Conservation (phyloP, 2,329 filamentous ascomycete species). For the Graphilbum sp. region DNA sequence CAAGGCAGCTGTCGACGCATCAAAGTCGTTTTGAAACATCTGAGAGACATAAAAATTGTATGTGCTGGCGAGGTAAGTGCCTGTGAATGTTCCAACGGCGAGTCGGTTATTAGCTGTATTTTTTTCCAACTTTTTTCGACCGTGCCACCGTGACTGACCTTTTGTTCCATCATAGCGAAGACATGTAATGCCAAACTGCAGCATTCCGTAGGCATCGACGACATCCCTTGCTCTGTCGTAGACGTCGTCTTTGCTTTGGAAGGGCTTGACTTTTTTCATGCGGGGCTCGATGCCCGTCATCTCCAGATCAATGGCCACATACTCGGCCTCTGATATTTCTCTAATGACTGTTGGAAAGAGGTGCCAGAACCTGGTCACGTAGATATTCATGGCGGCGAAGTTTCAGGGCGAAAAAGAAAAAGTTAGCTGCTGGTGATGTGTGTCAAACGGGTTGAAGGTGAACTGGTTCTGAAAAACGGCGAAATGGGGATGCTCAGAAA, state of each 20-base stretch:
- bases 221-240: constrained; percentile 16
- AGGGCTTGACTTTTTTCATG: background rate
- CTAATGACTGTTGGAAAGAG: constrained; percentile 15
- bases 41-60: constrained; percentile 18
- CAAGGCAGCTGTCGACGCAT: constrained; percentile 6
- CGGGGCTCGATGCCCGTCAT: constrained; percentile 18
- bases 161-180: constrained; percentile 5
- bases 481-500: no score
- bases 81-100: no score
- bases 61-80: constrained; percentile 11
- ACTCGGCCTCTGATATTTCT: constrained; percentile 14
- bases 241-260: constrained; percentile 4
- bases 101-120: no score
- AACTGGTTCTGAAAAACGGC: no score
- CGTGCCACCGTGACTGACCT: constrained; percentile 4
- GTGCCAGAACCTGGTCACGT: constrained; percentile 13
- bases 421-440: no score
- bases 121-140: no score
- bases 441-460: no score
- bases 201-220: constrained; percentile 15
- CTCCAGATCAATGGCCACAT: constrained; percentile 20
- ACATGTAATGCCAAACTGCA: constrained; percentile 22
- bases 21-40: constrained; percentile 9
- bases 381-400: constrained; percentile 14
- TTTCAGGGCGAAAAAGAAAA: no score